Conservation (phyloP, 805 yeast species). For the Scheffersomyces coipomensis region DNA sequence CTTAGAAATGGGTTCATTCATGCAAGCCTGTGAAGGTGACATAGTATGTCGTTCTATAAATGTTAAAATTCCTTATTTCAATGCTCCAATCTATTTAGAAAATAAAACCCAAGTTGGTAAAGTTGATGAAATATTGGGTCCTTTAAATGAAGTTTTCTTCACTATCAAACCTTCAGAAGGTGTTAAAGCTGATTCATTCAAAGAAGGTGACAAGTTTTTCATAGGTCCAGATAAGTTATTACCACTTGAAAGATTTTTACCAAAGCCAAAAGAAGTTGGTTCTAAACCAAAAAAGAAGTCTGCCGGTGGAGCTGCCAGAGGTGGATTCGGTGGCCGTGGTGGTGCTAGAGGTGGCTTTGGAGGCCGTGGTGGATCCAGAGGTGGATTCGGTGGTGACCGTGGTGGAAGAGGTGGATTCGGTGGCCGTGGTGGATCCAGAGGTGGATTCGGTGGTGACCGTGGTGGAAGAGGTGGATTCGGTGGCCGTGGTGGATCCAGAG, state of each 20-base stretch:
- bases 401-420: conserved; percentile 46
- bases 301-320: conserved; percentile 52
- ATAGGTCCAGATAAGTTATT: conserved; percentile 93
- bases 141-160: conserved; percentile 95
- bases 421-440: conserved; percentile 33
- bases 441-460: conserved; percentile 41
- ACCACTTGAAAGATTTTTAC: conserved; percentile 95
- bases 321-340: conserved; percentile 39
- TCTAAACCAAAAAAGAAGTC: conserved; percentile 78
- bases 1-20: conserved; percentile 88
- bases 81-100: conserved; percentile 96
- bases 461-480: conserved; percentile 43
- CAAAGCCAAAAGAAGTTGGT: conserved; percentile 87
- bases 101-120: conserved; percentile 96
- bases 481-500: conserved; percentile 33
- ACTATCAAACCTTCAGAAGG: conserved; percentile 97
- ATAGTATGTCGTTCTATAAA: conserved; percentile 94
- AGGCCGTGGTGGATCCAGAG: conserved; percentile 37
- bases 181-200: conserved; percentile 89
- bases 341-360: conserved; percentile 40
- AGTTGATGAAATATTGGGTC: conserved; percentile 97
- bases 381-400: conserved; percentile 40
- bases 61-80: conserved; percentile 93
- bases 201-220: conserved; percentile 92
- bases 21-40: conserved; percentile 95